Evolutionary conservation across 768 basidiomycete genomes (phyloP), one percentile per base, ranked within the genome.

Genomic region (Boletus vermiculosoides): DNA sequence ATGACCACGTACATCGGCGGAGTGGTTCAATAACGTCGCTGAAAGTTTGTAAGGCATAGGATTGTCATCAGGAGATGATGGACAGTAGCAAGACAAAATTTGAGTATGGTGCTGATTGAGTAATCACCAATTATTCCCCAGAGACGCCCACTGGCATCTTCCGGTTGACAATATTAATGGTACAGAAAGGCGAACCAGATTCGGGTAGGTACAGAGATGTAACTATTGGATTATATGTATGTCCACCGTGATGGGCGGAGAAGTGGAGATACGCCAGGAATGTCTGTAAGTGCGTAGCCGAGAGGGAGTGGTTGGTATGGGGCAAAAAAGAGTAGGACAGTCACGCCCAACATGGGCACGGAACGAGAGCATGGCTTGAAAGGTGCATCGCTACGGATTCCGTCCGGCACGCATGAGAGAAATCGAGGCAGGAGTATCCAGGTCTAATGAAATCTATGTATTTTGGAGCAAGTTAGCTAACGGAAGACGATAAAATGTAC

Each of bases 11-110:
- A 92, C 91, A 77, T 93, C 91, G 52, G 84, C 79, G 9, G 86
- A 80, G 71, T 94, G 92, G 36, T 78, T 84, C 48, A 71, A 70
- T 52, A 94, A 75, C 12, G 85, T 83, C 39, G 89, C 85, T 52
- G 92, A 90, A 45, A 94, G 79, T 73, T 83, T 90, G 77, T 87
- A 91, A 62, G 83, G 78, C 87, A 88, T 89, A 40, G 45, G 44
- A 59, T 45, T 30, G 45, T 39, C 22, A 33, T 20, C 30, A 37
- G 23, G 36, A 34, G 45, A 51, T 20, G 13, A 5, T 25, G 9
- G 37, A 50, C 22, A 7, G 25, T 6, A 16, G 13, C 10, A 33
- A n/a, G 12, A 20, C 8, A n/a, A n/a, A n/a, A 15, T 12, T 22
- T 5, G 9, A 34, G 31, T 7, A 23, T 18, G 10, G 3, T 16